Conservation (phyloP, 2,329 filamentous ascomycete genomes). For the Aspergillus hiratsukae region DNA sequence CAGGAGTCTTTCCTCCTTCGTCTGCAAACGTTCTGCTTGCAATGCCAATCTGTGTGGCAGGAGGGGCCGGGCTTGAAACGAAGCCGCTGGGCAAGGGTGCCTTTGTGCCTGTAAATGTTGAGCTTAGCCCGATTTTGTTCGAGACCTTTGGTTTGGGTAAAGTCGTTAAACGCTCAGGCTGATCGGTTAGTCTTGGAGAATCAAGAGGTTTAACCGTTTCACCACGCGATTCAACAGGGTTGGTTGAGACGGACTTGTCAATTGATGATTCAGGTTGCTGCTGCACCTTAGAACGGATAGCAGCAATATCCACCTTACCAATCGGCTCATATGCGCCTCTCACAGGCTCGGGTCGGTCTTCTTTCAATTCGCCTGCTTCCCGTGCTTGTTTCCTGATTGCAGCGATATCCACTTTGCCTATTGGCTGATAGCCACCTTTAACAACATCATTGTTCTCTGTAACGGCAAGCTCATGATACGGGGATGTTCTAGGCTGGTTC, state of each 20-base stretch:
- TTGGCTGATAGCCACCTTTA: slow-evolving; percentile 81
- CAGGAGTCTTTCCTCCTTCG: slow-evolving; percentile 90
- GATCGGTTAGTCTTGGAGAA: slow-evolving; percentile 66
- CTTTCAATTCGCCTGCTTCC: slow-evolving; percentile 52
- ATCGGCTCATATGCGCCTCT: slow-evolving; percentile 94
- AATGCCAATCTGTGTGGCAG: slow-evolving; percentile 60
- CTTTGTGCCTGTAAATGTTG: slow-evolving; percentile 81
- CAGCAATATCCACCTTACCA: slow-evolving; percentile 94
- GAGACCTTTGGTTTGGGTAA: slow-evolving; percentile 93
- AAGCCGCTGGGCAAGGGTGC: slow-evolving; percentile 72
- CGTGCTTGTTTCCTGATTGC: slow-evolving; percentile 74
- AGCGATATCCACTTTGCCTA: slow-evolving; percentile 96
- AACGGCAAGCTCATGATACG: slow-evolving; percentile 43
- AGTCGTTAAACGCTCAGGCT: slow-evolving; percentile 74
- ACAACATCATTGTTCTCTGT: slow-evolving; percentile 61
- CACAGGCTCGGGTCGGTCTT: slow-evolving; percentile 77
- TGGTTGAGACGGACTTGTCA: slow-evolving; percentile 44
- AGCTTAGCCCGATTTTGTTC: slow-evolving; percentile 73
- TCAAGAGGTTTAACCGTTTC: slow-evolving; percentile 65
- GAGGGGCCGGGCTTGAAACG: slow-evolving; percentile 56
- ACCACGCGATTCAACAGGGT: slow-evolving; percentile 45
- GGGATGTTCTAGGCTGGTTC: slow-evolving; percentile 56
- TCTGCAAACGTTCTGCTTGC: slow-evolving; percentile 94
- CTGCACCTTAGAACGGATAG: slow-evolving; percentile 80
- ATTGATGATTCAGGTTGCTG: slow-evolving; percentile 45